Evolutionary conservation across 2,329 filamentous ascomycete species (phyloP), one percentile per base, ranked within the genome.

Genomic region (Aspergillus quadricinctus): DNA sequence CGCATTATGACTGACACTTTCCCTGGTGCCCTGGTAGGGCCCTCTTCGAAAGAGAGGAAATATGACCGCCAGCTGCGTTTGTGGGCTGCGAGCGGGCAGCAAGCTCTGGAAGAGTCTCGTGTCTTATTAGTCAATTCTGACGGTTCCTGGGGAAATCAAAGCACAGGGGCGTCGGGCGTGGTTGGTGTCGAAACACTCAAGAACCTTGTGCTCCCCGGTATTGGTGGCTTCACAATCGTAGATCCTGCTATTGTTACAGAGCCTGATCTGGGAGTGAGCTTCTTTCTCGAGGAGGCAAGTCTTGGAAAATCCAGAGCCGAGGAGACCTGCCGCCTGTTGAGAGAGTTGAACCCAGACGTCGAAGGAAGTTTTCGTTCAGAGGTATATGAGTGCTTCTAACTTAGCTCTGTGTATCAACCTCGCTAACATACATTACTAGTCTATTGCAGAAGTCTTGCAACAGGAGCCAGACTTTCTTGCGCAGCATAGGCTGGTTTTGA

Each of bases 51-150:
- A 69, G 81, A 88, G 72, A 83, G 83, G 73, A 95, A 90, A 70
- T 99, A 99, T 77, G 94, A 99, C 73, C 87, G 94, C 53, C 94
- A 99, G 75, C 85, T 99, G 43, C 88, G 95, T 53, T 80, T 99
- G 14, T 99, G 94, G 94, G 95, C 92, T 59, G 92, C 93, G 45
- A 90, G 85, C 51, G 94, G 94, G 19, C 94, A 99, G 72, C 83
- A 88, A 63, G 93, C 92, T 17, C 81, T 99, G 2, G 95, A 99
- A 74, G 86, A 91, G 55, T 90, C 94, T 23, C 89, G 95, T 64
- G 87, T 99, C n/a, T 83, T 97, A 11, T 82, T 99, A 4, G 79
- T 99, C 58, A 97, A 96, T 74, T 90, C 88, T 0, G 74, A 76
- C 52, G 74, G 74, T 17, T 64, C 72, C 3, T 70, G 76, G 49